A percentile compares a stretch with the other conserved stretches of the same genome.
Conservation (phyloP, 441 rosid genomes). For the Pelargonium fulgidum region DNA sequence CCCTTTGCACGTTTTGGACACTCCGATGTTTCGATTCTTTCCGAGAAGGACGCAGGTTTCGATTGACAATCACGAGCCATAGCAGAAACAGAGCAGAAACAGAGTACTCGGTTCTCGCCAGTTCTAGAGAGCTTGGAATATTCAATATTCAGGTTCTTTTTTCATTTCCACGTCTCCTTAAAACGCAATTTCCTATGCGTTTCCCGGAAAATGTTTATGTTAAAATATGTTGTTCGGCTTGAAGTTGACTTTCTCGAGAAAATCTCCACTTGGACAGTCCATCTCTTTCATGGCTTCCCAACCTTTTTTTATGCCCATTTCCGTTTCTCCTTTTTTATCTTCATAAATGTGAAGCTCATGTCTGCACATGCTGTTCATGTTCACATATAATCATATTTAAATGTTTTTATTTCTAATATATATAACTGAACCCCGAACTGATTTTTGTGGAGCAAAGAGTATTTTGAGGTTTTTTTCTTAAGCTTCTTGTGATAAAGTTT, state of each 20-base stretch:
- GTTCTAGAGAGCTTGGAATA: not conserved
- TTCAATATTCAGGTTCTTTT: not conserved
- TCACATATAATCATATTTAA: not conserved
- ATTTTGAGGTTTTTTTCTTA: not conserved
- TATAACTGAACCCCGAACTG: not conserved
- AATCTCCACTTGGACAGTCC: conserved; percentile 20
- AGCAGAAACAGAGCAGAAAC: not conserved
- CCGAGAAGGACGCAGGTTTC: not conserved
- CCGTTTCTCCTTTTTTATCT: conserved; percentile 1
- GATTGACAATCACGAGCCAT: not conserved
- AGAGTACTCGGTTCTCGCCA: not conserved
- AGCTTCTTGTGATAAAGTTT: not conserved
- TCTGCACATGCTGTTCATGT: not conserved
- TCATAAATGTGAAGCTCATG: not conserved
- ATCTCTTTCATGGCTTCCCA: conserved; percentile 11
- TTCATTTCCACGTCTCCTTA: not conserved
- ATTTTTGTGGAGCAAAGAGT: not conserved
- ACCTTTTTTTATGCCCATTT: conserved; percentile 13
- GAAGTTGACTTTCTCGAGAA: conserved; percentile 31
- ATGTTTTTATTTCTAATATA: not conserved
- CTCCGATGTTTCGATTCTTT: not conserved
- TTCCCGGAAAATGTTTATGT: not conserved
- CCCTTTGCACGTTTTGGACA: not conserved
- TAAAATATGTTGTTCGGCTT: not conserved
- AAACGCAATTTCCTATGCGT: conserved; percentile 6